Evolutionary conservation across 208 protist species (phyloP).

Genomic region (Crithidia acanthocephali): DNA sequence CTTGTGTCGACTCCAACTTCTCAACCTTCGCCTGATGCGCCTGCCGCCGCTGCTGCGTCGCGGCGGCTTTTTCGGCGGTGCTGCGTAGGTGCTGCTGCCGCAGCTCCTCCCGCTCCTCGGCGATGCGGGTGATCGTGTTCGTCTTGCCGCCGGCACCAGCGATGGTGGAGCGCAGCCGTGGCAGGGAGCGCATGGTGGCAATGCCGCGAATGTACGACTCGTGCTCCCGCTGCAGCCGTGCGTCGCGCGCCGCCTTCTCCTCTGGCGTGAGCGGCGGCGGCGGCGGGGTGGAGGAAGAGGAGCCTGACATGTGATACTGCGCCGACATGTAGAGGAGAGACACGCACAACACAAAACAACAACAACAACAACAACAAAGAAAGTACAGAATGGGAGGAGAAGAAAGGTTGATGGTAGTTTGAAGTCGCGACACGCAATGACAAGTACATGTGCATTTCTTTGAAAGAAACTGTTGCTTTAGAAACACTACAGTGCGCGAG

Average conservation of each 20-base stretch:
- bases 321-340: conserved; percentile 11
- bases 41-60: conserved; percentile 39
- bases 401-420: neutral
- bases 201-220: conserved; percentile 73
- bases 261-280: conserved; percentile 60
- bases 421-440: neutral
- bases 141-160: conserved; percentile 85
- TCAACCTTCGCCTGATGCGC: conserved; percentile 53
- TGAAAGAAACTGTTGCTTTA: too few relatives aligned
- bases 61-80: conserved; percentile 37
- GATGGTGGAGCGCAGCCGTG: conserved; percentile 81
- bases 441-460: too few relatives aligned
- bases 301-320: conserved; percentile 18
- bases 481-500: too few relatives aligned
- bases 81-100: conserved; percentile 52
- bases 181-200: conserved; percentile 72
- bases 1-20: conserved; percentile 40
- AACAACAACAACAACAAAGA: neutral
- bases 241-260: conserved; percentile 60
- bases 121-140: conserved; percentile 64
- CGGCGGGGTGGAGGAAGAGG: neutral
- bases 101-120: conserved; percentile 66
- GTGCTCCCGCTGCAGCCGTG: conserved; percentile 71
- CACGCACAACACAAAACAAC: neutral
- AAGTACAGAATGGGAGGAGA: neutral